Percentiles rank a stretch among this genome's conserved stretches.
Evolutionary conservation across 2,329 filamentous ascomycete genomes (phyloP).

Genomic region (Chaetomium sp.): DNA sequence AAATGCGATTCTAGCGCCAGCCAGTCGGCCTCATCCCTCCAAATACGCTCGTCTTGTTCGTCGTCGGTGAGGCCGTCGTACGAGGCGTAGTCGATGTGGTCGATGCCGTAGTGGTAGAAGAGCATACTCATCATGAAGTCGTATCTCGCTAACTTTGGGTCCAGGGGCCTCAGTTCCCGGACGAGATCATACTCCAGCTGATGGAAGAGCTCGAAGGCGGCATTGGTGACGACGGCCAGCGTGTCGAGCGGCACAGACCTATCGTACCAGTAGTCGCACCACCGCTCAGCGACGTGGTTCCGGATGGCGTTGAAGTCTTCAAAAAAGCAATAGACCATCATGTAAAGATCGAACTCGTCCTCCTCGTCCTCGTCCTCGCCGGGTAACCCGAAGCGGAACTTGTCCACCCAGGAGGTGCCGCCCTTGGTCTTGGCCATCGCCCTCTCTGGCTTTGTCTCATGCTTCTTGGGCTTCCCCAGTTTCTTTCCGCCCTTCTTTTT

Average conservation of each 20-base stretch:
- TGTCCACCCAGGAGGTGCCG: constrained; percentile 32
- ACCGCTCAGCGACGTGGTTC: constrained; percentile 38
- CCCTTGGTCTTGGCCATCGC: constrained; percentile 15
- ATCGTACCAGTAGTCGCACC: constrained; percentile 40
- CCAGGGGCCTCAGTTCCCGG: constrained; percentile 25
- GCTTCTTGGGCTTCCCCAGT: constrained; percentile 16
- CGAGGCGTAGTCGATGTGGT: constrained; percentile 38
- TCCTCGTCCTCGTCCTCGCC: constrained; percentile 33
- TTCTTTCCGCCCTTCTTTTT: constrained; percentile 30
- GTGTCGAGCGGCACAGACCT: constrained; percentile 34
- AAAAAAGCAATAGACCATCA: constrained; percentile 43
- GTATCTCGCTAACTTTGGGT: constrained; percentile 30
- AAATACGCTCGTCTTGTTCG: constrained; percentile 35
- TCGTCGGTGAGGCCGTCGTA: constrained; percentile 28
- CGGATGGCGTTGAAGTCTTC: constrained; percentile 41
- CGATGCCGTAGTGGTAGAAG: constrained; percentile 36
- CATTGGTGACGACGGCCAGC: constrained; percentile 40
- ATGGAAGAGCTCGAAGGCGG: constrained; percentile 40
- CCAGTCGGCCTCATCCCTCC: constrained; percentile 38
- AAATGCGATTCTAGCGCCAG: constrained; percentile 34
- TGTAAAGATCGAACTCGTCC: constrained; percentile 39
- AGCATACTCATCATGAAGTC: constrained; percentile 36
- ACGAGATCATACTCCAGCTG: constrained; percentile 36
- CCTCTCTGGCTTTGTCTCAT: constrained; percentile 18
- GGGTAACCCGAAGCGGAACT: constrained; percentile 30